These are phyloP conservation scores for Chaetomium globosum DNA, from an alignment of 2,329 filamentous ascomycete genomes.

Conservation along the genomic window DNA sequence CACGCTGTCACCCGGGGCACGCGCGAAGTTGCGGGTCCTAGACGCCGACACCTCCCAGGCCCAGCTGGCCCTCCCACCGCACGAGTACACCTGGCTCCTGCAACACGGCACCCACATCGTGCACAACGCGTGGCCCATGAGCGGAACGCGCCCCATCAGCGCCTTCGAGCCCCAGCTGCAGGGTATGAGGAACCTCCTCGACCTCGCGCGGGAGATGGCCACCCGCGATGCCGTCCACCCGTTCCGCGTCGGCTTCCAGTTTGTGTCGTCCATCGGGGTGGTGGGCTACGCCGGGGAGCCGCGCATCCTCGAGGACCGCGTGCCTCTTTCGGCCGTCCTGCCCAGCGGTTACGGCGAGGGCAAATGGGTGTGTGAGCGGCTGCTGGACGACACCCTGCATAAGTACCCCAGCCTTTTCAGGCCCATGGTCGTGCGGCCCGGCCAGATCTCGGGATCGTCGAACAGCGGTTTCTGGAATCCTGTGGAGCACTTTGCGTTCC, in stretches of 20 bases:
- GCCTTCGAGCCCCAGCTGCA: constrained; percentile 50
- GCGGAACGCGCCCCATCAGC: constrained; percentile 43
- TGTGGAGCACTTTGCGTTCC: constrained; percentile 53
- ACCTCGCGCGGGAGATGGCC: constrained; percentile 41
- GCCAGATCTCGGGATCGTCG: constrained; percentile 56
- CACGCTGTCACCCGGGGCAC: not conserved
- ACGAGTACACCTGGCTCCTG: constrained; percentile 46
- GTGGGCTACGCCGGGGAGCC: constrained; percentile 41
- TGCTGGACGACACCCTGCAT: constrained; percentile 53
- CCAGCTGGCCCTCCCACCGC: constrained; percentile 47
- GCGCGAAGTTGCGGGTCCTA: constrained; percentile 46
- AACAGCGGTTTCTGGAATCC: constrained; percentile 58
- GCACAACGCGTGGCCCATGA: constrained; percentile 58
- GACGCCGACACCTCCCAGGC: constrained; percentile 48
- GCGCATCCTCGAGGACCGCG: constrained; percentile 48
- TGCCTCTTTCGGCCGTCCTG: constrained; percentile 46
- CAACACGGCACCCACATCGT: constrained; percentile 51
- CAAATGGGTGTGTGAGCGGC: constrained; percentile 54
- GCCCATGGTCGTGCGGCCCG: constrained; percentile 49
- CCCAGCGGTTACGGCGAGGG: constrained; percentile 55
- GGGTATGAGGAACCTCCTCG: constrained; percentile 51
- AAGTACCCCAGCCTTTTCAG: constrained; percentile 47
- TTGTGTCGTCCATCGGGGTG: constrained; percentile 49
- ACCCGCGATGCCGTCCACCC: not conserved
- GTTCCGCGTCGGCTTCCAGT: constrained; percentile 43